Base-by-base conservation (phyloP, 2,329 filamentous ascomycete species). In the Colletotrichum trifolii region DNA sequence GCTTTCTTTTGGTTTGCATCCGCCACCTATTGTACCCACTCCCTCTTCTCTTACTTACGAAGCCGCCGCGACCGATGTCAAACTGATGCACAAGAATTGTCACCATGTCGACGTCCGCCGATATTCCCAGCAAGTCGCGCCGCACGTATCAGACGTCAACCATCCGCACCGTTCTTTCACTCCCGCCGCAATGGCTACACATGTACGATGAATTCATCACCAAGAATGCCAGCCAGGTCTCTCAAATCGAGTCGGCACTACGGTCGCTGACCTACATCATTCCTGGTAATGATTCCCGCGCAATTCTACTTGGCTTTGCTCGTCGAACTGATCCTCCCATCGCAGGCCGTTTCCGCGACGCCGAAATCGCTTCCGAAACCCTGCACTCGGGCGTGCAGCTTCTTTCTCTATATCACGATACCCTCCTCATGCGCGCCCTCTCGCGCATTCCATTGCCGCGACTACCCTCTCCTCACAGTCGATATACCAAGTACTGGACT, bases 221-320 rank as follows among this genome's bases (percentile, higher is more conserved):
- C 68, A 96, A 95, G 81, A 99, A 99, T 77, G 90, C 94, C 67
- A 91, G 93, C 73, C 93, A 96, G 65, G 94, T 99, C 57, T 93
- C 93, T 54, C 94, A 97, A 81, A 95, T 99, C 68, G 96, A 99
- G 82, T 96, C 93, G 68, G 93, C 94, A 12, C 82, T 99, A 74
- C 89, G 96, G 43, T 97, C 94, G 35, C 81, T 99, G 69, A 97
- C 95, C 52, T 99, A 99, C 77, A 94, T 99, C 69, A 96, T 98
- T 54, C 96, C 95, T 63, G 94, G 91, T 89, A 75, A 57, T n/a
- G 25, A 40, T 40, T 12, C 68, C 10, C 35, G 9, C 7, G 1
- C 49, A 13, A 12, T 17, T 43, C 13, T 13, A 49, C 4, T 48
- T 35, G 8, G n/a, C 42, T 12, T 10, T 12, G n/a, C 43, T 25